phyloP scores from a whole-genome alignment of 179 eudicot genomes.

The Carnegiea gigantea region DNA sequence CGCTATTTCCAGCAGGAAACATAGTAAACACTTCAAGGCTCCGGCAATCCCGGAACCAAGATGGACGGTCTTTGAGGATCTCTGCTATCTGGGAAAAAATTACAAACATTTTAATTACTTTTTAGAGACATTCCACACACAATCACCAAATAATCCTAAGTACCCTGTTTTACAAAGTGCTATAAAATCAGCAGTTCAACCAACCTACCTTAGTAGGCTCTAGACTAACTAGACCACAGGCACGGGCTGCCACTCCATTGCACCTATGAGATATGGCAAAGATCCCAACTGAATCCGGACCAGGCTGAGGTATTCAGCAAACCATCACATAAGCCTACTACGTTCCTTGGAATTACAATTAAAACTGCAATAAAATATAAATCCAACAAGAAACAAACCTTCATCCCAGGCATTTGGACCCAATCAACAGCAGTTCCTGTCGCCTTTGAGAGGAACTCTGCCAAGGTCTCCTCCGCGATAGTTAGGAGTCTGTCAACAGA shows the following conservation, averaged over 20 bases:
- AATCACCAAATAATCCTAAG: not conserved
- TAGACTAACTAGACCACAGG: constrained; percentile 94
- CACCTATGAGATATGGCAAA: constrained; percentile 92
- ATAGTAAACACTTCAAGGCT: constrained; percentile 80
- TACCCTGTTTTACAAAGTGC: not conserved
- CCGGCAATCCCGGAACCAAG: constrained; percentile 98
- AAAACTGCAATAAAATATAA: not conserved
- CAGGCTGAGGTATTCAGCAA: constrained; percentile 60
- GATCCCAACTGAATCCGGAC: constrained; percentile 99
- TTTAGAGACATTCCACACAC: constrained; percentile 1
- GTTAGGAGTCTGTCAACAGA: constrained; percentile 70
- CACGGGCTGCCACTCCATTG: constrained; percentile 99
- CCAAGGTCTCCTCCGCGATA: constrained; percentile 95
- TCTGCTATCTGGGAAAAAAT: constrained; percentile 63
- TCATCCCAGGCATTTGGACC: constrained; percentile 99
- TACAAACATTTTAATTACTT: not conserved
- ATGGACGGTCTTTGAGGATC: constrained; percentile 93
- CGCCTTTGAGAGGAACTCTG: constrained; percentile 99
- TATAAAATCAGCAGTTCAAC: not conserved
- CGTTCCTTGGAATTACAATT: not conserved
- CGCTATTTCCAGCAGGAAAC: constrained; percentile 90
- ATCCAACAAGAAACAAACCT: constrained; percentile 46
- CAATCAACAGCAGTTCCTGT: constrained; percentile 99
- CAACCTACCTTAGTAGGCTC: constrained; percentile 82
- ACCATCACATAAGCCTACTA: constrained; percentile 16